Percentiles rank a stretch among this genome's conserved stretches.
Conservation (phyloP, 1,284 basidiomycete genomes). For the Hemileia vastatrix region DNA sequence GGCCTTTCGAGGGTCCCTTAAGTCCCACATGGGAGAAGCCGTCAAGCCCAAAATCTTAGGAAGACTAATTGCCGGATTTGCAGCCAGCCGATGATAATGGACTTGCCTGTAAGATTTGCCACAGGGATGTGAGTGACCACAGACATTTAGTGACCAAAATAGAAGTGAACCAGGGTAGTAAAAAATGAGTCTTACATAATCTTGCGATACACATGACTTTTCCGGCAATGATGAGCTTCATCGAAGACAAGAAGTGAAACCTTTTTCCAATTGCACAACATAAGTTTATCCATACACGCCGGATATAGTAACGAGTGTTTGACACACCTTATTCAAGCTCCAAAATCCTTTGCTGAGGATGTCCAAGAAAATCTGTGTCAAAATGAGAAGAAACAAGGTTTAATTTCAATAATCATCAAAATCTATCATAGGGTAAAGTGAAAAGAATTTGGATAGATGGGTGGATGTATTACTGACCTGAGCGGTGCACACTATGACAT, state of each 20-base stretch:
- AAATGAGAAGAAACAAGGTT: not conserved
- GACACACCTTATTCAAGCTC: conserved; percentile 54
- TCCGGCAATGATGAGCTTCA: conserved; percentile 68
- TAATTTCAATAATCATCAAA: not conserved
- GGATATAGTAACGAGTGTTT: too few species aligned
- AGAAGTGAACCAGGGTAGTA: too few species aligned
- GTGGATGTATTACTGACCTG: conserved; percentile 34
- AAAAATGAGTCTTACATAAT: conserved; percentile 72
- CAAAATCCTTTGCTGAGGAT: conserved; percentile 67
- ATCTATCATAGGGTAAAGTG: not conserved
- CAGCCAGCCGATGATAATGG: conserved; percentile 43
- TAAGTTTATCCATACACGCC: too few species aligned
- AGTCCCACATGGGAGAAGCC: conserved; percentile 69
- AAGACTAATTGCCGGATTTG: conserved; percentile 4
- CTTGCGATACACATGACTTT: conserved; percentile 67
- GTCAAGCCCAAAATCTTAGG: conserved; percentile 80
- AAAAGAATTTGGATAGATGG: not conserved
- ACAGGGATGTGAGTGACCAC: too few species aligned
- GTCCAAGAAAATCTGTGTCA: conserved; percentile 59
- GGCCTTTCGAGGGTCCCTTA: conserved; percentile 56
- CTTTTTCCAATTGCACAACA: too few species aligned
- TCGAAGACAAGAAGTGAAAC: conserved; percentile 69
- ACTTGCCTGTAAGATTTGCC: too few species aligned
- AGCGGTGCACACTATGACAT: conserved; percentile 74
- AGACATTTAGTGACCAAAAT: too few species aligned